phyloP scores from a whole-genome alignment of 1,284 basidiomycete species.

The Meripilus lineatus region DNA sequence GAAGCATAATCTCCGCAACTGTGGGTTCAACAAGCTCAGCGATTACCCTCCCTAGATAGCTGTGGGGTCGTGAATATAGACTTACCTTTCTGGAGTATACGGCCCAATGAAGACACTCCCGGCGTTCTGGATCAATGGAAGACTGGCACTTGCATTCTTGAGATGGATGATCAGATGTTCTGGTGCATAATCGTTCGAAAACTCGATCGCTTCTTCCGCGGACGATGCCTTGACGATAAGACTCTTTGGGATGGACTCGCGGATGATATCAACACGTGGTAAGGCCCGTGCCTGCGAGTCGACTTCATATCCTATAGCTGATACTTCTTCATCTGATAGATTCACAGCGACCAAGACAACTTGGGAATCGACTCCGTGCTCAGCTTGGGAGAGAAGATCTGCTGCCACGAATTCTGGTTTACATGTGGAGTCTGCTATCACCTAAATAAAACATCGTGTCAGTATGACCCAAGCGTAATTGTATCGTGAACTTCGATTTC shows the following conservation, averaged over 20 bases:
- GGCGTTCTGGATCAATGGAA: slow-evolving; percentile 79
- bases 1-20: slow-evolving; percentile 98
- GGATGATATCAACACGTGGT: slow-evolving; percentile 86
- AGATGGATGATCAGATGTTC: slow-evolving; percentile 94
- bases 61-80: background rate
- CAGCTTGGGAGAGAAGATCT: slow-evolving; percentile 95
- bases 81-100: slow-evolving; percentile 90
- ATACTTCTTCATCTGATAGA: slow-evolving; percentile 59
- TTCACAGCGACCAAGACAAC: slow-evolving; percentile 88
- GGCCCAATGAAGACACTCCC: slow-evolving; percentile 96
- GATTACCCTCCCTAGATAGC: background rate
- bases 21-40: slow-evolving; percentile 4
- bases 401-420: slow-evolving; percentile 93
- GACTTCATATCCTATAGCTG: slow-evolving; percentile 80
- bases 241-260: slow-evolving; percentile 88
- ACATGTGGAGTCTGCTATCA: slow-evolving; percentile 87
- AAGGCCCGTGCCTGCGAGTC: slow-evolving; percentile 86
- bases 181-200: slow-evolving; percentile 97
- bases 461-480: too few relatives aligned
- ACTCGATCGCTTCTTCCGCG: slow-evolving; percentile 76
- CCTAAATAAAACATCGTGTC: slow-evolving; percentile 39
- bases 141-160: slow-evolving; percentile 60
- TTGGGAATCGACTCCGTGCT: slow-evolving; percentile 97
- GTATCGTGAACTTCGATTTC: too few relatives aligned
- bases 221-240: slow-evolving; percentile 77